Evolutionary conservation across 1,284 basidiomycete genomes (phyloP).

Genomic region (Austroboletus niveus): DNA sequence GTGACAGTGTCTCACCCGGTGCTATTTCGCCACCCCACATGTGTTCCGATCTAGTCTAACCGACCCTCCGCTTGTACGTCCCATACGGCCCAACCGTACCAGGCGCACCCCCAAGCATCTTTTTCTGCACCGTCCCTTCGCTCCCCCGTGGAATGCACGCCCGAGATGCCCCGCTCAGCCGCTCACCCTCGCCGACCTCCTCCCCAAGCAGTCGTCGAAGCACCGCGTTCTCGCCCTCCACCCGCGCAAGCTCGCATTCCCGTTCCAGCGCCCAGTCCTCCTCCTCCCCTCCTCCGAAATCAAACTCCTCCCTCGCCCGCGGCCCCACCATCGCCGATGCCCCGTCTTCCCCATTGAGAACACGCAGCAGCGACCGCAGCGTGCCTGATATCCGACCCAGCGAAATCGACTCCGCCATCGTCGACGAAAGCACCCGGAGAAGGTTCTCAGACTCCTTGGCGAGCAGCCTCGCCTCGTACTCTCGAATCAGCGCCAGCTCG

Average conservation of each 20-base stretch:
- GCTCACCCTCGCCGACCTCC: slow-evolving; percentile 1
- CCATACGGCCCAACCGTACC: slow-evolving; percentile 48
- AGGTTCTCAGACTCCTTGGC: slow-evolving; percentile 74
- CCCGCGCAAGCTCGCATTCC: slow-evolving; percentile 80
- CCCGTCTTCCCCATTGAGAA: slow-evolving; percentile 70
- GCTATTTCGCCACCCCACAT: too few species aligned
- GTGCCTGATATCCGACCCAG: slow-evolving; percentile 72
- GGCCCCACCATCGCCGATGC: slow-evolving; percentile 5
- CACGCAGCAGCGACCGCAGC: slow-evolving; percentile 72
- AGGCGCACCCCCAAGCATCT: slow-evolving; percentile 37
- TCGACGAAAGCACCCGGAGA: slow-evolving; percentile 56
- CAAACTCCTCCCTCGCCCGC: slow-evolving; percentile 12
- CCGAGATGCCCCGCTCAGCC: neutral
- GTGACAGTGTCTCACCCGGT: too few species aligned
- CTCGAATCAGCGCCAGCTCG: slow-evolving; percentile 86
- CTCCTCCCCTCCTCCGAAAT: slow-evolving; percentile 23
- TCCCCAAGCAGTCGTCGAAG: slow-evolving; percentile 67
- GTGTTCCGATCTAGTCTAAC: slow-evolving; percentile 7
- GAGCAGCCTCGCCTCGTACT: slow-evolving; percentile 86
- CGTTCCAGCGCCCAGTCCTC: slow-evolving; percentile 79
- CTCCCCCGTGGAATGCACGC: slow-evolving; percentile 14
- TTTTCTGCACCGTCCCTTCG: slow-evolving; percentile 32
- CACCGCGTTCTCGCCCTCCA: slow-evolving; percentile 85
- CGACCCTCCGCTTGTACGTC: slow-evolving; percentile 38
- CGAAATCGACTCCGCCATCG: slow-evolving; percentile 66